Evolutionary conservation across 179 eudicot genomes (phyloP), one percentile per base, ranked within the genome.

Genomic region (Actinidia arguta): DNA sequence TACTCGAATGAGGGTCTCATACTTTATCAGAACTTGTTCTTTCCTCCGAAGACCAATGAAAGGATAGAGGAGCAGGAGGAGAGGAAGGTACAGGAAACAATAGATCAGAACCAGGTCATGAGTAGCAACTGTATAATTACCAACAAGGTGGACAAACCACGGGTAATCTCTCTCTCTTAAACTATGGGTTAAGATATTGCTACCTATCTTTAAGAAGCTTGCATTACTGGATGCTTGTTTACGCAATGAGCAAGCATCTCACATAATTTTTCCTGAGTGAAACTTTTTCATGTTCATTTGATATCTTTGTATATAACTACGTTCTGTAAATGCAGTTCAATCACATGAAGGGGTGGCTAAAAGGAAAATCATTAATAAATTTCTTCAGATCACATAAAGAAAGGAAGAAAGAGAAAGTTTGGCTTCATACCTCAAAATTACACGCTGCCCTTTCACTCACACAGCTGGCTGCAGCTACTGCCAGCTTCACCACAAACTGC

Each of bases 401-500:
- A 81, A 85, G 80, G 82, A 87, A 83, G 83, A 87, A 82, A 69
- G 87, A 87, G 56, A 81, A 82, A 58, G 50, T 36, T 42, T 63
- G 89, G 54, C 83, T 87, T 31, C 87, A 84, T 7, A 82, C 85
- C 20, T 83, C 89, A 61, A 82, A 84, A 58, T 20, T 87, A 62
- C 76, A 87, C 8, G 87, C 84, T 6, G 87, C 83, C 44, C 89
- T 87, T 44, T 87, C 89, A 20, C 89, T 87, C 69, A 87, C 89
- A 44, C 87, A 82, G 46, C 78, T 87, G 50, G 87, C 89, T 61
- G 83, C 89, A 82, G 83, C 87, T 14, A 87, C 85, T 44, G 76
- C 87, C 16, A 77, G 84, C 61, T 55, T 87, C 50, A 50, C 84
- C 82, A 80, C 74, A 73, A 39, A 36, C 48, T 24, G 54, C 68